Conservation (phyloP, 768 basidiomycete genomes). For the Crassisporium funariophilum region DNA sequence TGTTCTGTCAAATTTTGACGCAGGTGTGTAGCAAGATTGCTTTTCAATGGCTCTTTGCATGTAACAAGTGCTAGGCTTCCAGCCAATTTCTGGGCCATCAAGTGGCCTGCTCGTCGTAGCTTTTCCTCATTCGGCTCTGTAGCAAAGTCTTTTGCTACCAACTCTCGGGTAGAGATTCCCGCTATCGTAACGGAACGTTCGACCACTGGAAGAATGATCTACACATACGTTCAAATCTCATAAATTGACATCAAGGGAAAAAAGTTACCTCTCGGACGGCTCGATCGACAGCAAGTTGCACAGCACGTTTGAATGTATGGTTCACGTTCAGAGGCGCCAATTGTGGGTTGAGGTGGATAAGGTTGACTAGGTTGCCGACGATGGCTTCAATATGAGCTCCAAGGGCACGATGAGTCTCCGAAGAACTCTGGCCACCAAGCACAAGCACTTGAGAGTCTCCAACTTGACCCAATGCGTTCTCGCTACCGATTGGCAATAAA, state of each 20-base stretch:
- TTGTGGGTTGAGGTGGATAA: slow-evolving; percentile 77
- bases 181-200: slow-evolving; percentile 98
- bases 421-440: slow-evolving; percentile 59
- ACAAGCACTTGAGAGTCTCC: slow-evolving; percentile 65
- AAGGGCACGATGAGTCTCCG: slow-evolving; percentile 67
- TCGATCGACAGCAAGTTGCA: slow-evolving; percentile 88
- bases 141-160: slow-evolving; percentile 95
- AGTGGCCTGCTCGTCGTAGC: slow-evolving; percentile 86
- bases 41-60: slow-evolving; percentile 95
- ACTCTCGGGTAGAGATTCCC: slow-evolving; percentile 93
- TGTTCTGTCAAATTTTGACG: slow-evolving; percentile 82
- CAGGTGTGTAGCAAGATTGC: slow-evolving; percentile 86
- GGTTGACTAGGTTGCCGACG: slow-evolving; percentile 65
- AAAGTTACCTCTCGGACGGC: slow-evolving; percentile 85
- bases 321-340: slow-evolving; percentile 76
- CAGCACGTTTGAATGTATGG: slow-evolving; percentile 85
- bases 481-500: slow-evolving; percentile 73
- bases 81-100: slow-evolving; percentile 97
- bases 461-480: slow-evolving; percentile 52
- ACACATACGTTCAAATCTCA: slow-evolving; percentile 6
- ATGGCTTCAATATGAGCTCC: slow-evolving; percentile 83
- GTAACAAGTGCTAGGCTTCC: slow-evolving; percentile 96
- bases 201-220: slow-evolving; percentile 97
- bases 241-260: slow-evolving; percentile 1
- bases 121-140: slow-evolving; percentile 91